Base-by-base conservation (phyloP, 164 flowering plant genomes). In the Berberis thunbergii region DNA sequence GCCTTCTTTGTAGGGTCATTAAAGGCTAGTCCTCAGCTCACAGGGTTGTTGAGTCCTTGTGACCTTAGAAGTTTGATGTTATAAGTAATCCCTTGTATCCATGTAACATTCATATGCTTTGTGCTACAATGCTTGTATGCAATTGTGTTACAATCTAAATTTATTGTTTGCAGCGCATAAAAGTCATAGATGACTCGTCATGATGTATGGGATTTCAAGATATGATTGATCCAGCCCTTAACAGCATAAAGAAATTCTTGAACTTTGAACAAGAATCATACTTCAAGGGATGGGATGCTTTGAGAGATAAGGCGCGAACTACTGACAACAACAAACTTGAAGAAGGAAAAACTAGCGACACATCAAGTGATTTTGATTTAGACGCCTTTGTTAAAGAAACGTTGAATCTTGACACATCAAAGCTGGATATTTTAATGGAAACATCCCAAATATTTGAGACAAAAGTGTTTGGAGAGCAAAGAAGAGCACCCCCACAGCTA, bases 131-230 rank as follows among this genome's bases (percentile, higher is more conserved):
- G 26, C 26, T 26, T 26, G 26, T 26, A 26, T 26, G 26, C 26
- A 26, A 26, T 26, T 26, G 26, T 26, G 26, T 26, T 26, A 26
- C 26, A 26, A 26, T 26, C 26, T 26, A 26, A 26, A 26, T 26
- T 26, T 26, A 26, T 26, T 26, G 26, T 26, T 26, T 26, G 26
- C 94, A 94, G 98, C 85, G 95, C 0, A 90, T 88, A 1, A 97
- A 91, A 73, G 84, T 90, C n/a, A 95, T 87, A 3, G 98, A 94
- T 69, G 98, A 91, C 76, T 83, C 86, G 57, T 87, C 98, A 44
- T 94, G 98, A 97, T 84, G 84, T 40, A 90, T 72, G 77, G 97
- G 96, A 56, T 75, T 94, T 69, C 57, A 87, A 8, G 96, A 88
- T 70, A 82, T 86, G 65, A 76, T 94, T 53, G 98, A 94, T 62